Evolutionary conservation across 2,329 filamentous ascomycete species (phyloP).

Genomic region (Curvularia hawaiiensis): DNA sequence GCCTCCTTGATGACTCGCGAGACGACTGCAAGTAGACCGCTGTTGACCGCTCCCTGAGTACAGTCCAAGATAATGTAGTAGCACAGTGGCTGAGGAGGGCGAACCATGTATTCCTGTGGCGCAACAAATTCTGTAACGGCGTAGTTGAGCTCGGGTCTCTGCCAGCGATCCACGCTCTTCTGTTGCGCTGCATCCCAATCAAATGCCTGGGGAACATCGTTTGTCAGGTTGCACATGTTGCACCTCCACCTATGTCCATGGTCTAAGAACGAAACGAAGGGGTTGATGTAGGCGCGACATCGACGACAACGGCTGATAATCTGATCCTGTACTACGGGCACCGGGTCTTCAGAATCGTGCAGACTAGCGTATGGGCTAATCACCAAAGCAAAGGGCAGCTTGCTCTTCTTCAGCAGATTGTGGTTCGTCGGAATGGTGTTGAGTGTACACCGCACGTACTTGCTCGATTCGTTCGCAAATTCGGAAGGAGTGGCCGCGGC

Average conservation of each 20-base stretch:
- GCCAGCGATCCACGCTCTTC: slow-evolving; percentile 90
- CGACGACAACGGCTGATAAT: slow-evolving; percentile 95
- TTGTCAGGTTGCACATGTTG: slow-evolving; percentile 99
- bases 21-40: slow-evolving; percentile 84
- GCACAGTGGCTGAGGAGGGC: slow-evolving; percentile 80
- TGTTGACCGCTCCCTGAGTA: slow-evolving; percentile 70
- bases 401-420: slow-evolving; percentile 94
- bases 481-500: slow-evolving; percentile 93
- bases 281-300: slow-evolving; percentile 94
- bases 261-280: slow-evolving; percentile 91
- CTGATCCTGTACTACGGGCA: slow-evolving; percentile 94
- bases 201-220: slow-evolving; percentile 98
- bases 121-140: slow-evolving; percentile 98
- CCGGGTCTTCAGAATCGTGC: slow-evolving; percentile 87
- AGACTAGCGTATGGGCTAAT: slow-evolving; percentile 95
- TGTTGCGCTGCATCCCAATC: slow-evolving; percentile 96
- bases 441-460: slow-evolving; percentile 93
- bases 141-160: slow-evolving; percentile 90
- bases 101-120: slow-evolving; percentile 99
- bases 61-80: slow-evolving; percentile 37
- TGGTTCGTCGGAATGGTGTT: slow-evolving; percentile 93
- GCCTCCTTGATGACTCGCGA: slow-evolving; percentile 95
- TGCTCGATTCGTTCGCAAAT: slow-evolving; percentile 86
- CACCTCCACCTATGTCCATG: slow-evolving; percentile 98
- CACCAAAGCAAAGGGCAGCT: slow-evolving; percentile 87